Percentiles rank a stretch among this genome's conserved stretches.
These are phyloP conservation scores for Candida tibetensis DNA, from an alignment of 805 yeast genomes.

Conservation along the genomic window DNA sequence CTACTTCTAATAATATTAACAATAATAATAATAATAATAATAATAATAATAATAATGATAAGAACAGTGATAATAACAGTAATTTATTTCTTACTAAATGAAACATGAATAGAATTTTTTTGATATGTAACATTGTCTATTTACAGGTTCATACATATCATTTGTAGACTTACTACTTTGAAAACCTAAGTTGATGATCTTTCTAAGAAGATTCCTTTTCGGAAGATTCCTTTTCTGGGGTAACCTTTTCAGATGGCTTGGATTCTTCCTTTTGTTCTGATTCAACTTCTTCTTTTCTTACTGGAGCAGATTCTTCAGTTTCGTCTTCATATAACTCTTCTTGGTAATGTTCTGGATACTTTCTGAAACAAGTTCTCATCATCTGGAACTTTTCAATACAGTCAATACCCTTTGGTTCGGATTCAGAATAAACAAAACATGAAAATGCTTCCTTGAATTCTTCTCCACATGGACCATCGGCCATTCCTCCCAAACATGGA, in stretches of 20 bases:
- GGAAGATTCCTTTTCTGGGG: not conserved
- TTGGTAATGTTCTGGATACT: conserved; percentile 88
- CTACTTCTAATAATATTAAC: conserved; percentile 1
- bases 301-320: conserved; percentile 1
- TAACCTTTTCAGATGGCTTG: not conserved
- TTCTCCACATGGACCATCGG: conserved; percentile 97
- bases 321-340: conserved; percentile 85
- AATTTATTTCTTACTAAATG: too few species aligned
- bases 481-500: conserved; percentile 99
- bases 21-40: too few species aligned
- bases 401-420: conserved; percentile 95
- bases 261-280: not conserved
- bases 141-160: not conserved
- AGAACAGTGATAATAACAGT: too few species aligned
- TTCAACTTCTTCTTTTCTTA: not conserved
- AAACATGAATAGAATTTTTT: too few species aligned
- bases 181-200: not conserved
- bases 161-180: not conserved
- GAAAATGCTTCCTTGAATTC: conserved; percentile 93
- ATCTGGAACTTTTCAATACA: conserved; percentile 85
- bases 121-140: not conserved
- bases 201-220: not conserved
- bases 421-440: conserved; percentile 90
- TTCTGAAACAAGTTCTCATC: conserved; percentile 94
- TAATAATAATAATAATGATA: too few species aligned